Evolutionary conservation across 176 grass and related monocot genomes (phyloP).

Genomic region (Cenchrus fungigraminus): DNA sequence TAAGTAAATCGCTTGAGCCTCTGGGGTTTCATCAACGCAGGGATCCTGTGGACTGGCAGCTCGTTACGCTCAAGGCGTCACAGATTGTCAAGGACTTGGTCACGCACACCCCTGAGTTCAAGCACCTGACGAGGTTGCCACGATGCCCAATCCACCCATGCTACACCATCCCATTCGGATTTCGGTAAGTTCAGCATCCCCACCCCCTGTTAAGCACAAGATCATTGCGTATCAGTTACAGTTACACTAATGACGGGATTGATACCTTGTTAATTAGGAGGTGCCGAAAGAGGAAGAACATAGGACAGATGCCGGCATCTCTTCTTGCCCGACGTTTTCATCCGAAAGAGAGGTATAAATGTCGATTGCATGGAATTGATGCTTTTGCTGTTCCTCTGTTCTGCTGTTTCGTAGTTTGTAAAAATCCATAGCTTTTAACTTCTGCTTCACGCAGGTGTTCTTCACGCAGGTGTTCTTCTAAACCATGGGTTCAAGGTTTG

Average conservation of each 20-base stretch:
- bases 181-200: slow-evolving; percentile 8
- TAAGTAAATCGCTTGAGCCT: too few relatives aligned
- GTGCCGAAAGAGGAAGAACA: slow-evolving; percentile 10
- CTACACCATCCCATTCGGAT: neutral
- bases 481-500: neutral
- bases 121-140: slow-evolving; percentile 2
- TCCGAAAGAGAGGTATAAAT: slow-evolving; percentile 5
- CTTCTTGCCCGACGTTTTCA: slow-evolving; percentile 23
- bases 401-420: neutral
- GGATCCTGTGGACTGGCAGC: slow-evolving; percentile 5
- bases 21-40: neutral
- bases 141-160: neutral
- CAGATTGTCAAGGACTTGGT: slow-evolving; percentile 11
- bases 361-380: neutral
- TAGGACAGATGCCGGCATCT: neutral
- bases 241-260: too few relatives aligned
- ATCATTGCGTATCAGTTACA: too few relatives aligned
- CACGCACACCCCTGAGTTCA: neutral
- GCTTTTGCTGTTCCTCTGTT: neutral
- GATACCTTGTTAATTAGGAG: too few relatives aligned
- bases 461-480: neutral
- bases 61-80: neutral
- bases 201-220: too few relatives aligned
- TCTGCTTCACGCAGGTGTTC: neutral
- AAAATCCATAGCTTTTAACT: too few relatives aligned